Conservation (phyloP, 140 eudicot species). For the Cichorium intybus region DNA sequence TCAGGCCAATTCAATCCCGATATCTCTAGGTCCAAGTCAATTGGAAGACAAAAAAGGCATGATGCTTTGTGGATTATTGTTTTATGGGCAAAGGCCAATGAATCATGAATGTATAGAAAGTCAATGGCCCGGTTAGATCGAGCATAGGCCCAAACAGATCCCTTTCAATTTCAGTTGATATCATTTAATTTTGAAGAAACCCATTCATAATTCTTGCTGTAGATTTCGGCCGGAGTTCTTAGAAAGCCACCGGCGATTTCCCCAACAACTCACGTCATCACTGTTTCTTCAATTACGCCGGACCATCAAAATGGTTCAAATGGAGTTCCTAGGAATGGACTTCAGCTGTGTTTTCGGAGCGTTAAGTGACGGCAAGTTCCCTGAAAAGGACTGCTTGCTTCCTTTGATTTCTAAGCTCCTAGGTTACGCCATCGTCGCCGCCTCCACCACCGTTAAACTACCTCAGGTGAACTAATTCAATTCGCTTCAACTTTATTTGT, state of each 20-base stretch:
- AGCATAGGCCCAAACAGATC: slow-evolving; percentile 11
- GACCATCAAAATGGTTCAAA: slow-evolving; percentile 39
- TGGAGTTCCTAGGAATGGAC: slow-evolving; percentile 86
- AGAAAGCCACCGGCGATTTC: slow-evolving; percentile 24
- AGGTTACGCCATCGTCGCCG: slow-evolving; percentile 92
- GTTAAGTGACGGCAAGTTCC: slow-evolving; percentile 55
- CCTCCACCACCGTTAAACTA: slow-evolving; percentile 92
- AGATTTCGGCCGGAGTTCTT: slow-evolving; percentile 12
- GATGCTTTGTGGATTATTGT: neutral
- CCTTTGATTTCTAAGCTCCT: slow-evolving; percentile 87
- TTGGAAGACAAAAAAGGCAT: no score
- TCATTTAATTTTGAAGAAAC: neutral
- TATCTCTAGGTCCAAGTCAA: no score
- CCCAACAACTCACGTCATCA: neutral
- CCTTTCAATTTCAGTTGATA: neutral
- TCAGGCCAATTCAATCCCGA: no score
- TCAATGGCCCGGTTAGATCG: slow-evolving; percentile 11
- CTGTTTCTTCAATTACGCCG: neutral
- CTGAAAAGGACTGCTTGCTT: slow-evolving; percentile 79
- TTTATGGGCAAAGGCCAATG: slow-evolving; percentile 3
- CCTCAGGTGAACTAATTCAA: slow-evolving; percentile 60
- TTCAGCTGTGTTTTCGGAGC: slow-evolving; percentile 73
- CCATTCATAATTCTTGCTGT: slow-evolving; percentile 1
- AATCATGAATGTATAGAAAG: neutral
- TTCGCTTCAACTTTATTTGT: neutral